phyloP scores from a whole-genome alignment of 2,329 filamentous ascomycete genomes.

The Ophiostoma ips region DNA sequence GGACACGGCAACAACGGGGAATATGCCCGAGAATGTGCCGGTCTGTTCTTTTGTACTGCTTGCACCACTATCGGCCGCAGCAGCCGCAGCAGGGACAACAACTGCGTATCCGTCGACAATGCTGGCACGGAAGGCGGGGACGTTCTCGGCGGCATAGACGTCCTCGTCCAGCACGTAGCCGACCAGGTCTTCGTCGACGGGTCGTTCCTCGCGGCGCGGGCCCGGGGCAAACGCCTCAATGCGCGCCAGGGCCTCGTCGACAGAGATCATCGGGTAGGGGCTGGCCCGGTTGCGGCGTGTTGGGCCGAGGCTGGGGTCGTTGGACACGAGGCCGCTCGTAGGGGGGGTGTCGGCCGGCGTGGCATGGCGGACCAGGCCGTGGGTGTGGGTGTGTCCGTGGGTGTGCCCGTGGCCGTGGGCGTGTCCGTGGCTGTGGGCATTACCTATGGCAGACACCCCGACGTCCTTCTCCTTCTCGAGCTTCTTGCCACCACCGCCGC shows the following conservation, averaged over 20 bases:
- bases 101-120: constrained; percentile 96
- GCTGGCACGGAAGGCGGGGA: constrained; percentile 87
- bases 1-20: constrained; percentile 75
- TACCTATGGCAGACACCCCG: constrained; percentile 24
- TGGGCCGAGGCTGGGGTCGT: constrained; percentile 46
- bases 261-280: constrained; percentile 82
- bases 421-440: constrained; percentile 34
- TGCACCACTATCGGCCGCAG: too few species aligned
- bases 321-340: constrained; percentile 33
- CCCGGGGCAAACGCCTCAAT: constrained; percentile 67
- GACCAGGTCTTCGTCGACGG: constrained; percentile 52
- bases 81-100: constrained; percentile 38
- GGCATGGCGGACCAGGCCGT: constrained; percentile 62
- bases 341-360: constrained; percentile 35
- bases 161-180: constrained; percentile 73
- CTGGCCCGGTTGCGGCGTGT: constrained; percentile 66
- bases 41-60: background rate
- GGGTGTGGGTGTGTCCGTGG: constrained; percentile 39
- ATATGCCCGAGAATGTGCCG: constrained; percentile 57
- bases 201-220: constrained; percentile 39
- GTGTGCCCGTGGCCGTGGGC: constrained; percentile 34
- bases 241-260: constrained; percentile 62
- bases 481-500: constrained; percentile 69
- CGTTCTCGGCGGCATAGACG: constrained; percentile 64
- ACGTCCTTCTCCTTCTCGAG: constrained; percentile 69